These are phyloP conservation scores for Chaetomidium leptoderma DNA, from an alignment of 495 filamentous ascomycete genomes.

Conservation along the genomic window DNA sequence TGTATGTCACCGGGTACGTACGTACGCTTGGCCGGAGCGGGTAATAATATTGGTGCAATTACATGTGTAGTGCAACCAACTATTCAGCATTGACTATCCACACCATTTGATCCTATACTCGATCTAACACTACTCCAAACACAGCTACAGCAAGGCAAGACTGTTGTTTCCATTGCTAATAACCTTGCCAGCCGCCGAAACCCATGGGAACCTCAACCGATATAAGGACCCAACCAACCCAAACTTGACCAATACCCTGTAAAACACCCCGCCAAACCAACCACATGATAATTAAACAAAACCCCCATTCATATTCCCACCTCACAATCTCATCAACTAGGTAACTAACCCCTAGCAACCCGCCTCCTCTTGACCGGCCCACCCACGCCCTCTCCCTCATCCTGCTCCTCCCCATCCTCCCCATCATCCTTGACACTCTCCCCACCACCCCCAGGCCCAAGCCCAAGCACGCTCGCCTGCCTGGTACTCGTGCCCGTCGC, in stretches of 20 bases:
- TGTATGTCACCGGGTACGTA: too few species aligned
- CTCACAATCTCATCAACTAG: background rate
- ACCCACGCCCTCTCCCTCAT: background rate
- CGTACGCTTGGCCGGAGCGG: too few species aligned
- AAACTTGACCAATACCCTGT: background rate
- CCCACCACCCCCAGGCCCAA: background rate
- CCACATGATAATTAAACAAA: background rate
- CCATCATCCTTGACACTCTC: conserved; percentile 8
- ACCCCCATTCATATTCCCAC: background rate
- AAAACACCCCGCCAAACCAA: background rate
- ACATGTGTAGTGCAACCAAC: too few species aligned
- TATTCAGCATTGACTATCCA: too few species aligned
- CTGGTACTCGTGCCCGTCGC: conserved; percentile 28
- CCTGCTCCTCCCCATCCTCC: conserved; percentile 2
- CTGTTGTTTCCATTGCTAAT: too few species aligned
- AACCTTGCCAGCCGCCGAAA: too few species aligned
- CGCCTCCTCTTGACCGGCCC: conserved; percentile 12
- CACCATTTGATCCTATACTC: too few species aligned
- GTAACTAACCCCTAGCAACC: conserved; percentile 11
- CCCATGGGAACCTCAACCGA: too few species aligned
- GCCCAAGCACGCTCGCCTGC: conserved; percentile 28
- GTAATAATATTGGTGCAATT: too few species aligned
- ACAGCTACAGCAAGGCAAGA: too few species aligned
- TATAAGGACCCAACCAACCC: background rate
- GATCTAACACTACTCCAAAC: too few species aligned